Evolutionary conservation across 1,139 yeast genomes (phyloP), one percentile per base, ranked within the genome.

Genomic region (Arxiozyma heterogenica): DNA sequence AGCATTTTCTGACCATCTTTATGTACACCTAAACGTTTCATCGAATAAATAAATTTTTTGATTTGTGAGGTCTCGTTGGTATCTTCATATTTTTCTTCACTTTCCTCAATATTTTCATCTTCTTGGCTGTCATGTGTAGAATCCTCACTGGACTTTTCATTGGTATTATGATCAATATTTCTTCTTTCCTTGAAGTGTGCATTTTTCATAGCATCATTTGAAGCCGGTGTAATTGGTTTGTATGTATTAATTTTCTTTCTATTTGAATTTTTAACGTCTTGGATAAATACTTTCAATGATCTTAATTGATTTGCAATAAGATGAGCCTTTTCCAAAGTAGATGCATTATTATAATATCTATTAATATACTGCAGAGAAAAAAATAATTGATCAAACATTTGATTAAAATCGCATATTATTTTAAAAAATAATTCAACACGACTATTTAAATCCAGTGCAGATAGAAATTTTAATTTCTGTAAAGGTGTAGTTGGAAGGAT

Each of bases 241-340:
- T 34, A 18, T 20, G 27, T 8, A 15, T 38, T 18, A 38, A 20
- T 44, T 27, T 46, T 47, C 11, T 38, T 41, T 47, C 43, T 47
- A 43, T 45, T 49, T 12, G 52, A 41, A 21, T 41, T 41, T 30
- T 80, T 75, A 66, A 82, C 72, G 17, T 79, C 77, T 57, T 81
- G 86, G 53, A 84, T 72, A 22, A 82, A 75, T 44, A 73, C 64
- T 57, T 84, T 75, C 52, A 84, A 76, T 4, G 83, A 75, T 58
- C 79, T 79, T 58, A 84, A 69, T 61, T 84, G 88, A 55, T 75
- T 78, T 2, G 86, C 81, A 38, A 83, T 81, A 45, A 84, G 78
- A 62, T 75, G 73, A 47, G 83, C 79, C 61, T 76, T 74, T 65
- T 81, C 88, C 61, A 79, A 60, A 60, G 77, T 73, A 30, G 84